Conservation (phyloP, 2,329 filamentous ascomycete genomes). For the Aspergillus vadensis region DNA sequence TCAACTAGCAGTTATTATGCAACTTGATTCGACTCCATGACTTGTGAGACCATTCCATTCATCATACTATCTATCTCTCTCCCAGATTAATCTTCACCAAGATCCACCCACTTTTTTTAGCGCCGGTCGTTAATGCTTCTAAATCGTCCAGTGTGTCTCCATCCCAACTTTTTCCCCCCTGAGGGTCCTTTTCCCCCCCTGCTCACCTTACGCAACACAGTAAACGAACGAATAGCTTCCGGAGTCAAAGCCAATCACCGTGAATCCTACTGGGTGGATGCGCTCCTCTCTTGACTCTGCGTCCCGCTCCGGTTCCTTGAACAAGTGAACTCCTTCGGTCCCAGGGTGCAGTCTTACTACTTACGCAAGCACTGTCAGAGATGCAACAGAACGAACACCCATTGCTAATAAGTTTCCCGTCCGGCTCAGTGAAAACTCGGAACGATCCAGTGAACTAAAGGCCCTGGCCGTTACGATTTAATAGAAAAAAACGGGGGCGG, state of each 20-base stretch:
- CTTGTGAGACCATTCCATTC: neutral
- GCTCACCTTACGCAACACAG: slow-evolving; percentile 5
- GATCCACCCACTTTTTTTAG: slow-evolving; percentile 15
- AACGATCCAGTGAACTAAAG: neutral
- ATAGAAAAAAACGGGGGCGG: neutral
- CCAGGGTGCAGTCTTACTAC: slow-evolving; percentile 10
- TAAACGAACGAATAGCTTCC: slow-evolving; percentile 6
- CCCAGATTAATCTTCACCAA: slow-evolving; percentile 16
- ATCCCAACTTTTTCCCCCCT: slow-evolving; percentile 3
- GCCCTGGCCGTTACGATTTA: slow-evolving; percentile 2
- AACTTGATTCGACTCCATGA: neutral
- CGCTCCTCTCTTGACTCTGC: slow-evolving; percentile 7
- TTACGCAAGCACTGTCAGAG: neutral
- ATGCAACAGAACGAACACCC: neutral
- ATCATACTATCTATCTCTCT: neutral
- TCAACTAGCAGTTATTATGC: neutral
- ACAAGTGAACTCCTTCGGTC: neutral
- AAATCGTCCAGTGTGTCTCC: slow-evolving; percentile 6
- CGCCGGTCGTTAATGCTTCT: slow-evolving; percentile 11
- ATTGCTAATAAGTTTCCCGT: neutral
- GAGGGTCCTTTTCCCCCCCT: neutral
- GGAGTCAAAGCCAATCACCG: slow-evolving; percentile 5
- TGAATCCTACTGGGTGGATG: neutral
- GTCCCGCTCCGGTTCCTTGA: slow-evolving; percentile 10
- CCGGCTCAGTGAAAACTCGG: neutral